A percentile compares a stretch with the other conserved stretches of the same genome.
phyloP scores from a whole-genome alignment of 1,139 yeast genomes.

The Yamadazyma siamensis region DNA sequence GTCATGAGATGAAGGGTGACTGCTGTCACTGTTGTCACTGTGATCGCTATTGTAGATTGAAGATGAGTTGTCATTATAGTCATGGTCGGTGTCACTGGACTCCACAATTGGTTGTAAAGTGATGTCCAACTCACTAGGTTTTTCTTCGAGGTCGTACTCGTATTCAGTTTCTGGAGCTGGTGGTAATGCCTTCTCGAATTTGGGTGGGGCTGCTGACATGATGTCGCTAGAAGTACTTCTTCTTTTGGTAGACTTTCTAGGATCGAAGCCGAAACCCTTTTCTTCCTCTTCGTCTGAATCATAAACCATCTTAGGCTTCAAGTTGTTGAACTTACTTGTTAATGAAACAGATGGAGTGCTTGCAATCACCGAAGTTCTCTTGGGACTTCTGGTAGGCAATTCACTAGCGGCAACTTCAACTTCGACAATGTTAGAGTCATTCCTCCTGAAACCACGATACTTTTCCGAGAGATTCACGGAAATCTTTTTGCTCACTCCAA shows the following conservation, averaged over 20 bases:
- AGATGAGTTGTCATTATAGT: slow-evolving; percentile 26
- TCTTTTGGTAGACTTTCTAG: slow-evolving; percentile 16
- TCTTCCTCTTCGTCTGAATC: slow-evolving; percentile 20
- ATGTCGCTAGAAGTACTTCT: slow-evolving; percentile 7
- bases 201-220: slow-evolving; percentile 1
- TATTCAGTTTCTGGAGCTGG: slow-evolving; percentile 2
- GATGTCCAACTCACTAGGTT: slow-evolving; percentile 14
- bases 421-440: slow-evolving; percentile 21
- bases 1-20: slow-evolving; percentile 31
- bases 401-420: slow-evolving; percentile 13
- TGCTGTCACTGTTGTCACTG: slow-evolving; percentile 27
- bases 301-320: slow-evolving; percentile 14
- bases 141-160: slow-evolving; percentile 10
- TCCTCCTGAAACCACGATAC: slow-evolving; percentile 47
- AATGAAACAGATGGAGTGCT: slow-evolving; percentile 12
- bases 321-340: slow-evolving; percentile 13
- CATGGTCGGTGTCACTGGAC: slow-evolving; percentile 24
- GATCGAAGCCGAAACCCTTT: slow-evolving; percentile 21
- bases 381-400: slow-evolving; percentile 14
- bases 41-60: slow-evolving; percentile 35
- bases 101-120: slow-evolving; percentile 41
- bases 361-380: slow-evolving; percentile 7
- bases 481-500: slow-evolving; percentile 13
- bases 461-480: slow-evolving; percentile 23
- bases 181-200: slow-evolving; percentile 8